phyloP scores from a whole-genome alignment of 2,329 filamentous ascomycete species.

The Sclerotinia glacialis region DNA sequence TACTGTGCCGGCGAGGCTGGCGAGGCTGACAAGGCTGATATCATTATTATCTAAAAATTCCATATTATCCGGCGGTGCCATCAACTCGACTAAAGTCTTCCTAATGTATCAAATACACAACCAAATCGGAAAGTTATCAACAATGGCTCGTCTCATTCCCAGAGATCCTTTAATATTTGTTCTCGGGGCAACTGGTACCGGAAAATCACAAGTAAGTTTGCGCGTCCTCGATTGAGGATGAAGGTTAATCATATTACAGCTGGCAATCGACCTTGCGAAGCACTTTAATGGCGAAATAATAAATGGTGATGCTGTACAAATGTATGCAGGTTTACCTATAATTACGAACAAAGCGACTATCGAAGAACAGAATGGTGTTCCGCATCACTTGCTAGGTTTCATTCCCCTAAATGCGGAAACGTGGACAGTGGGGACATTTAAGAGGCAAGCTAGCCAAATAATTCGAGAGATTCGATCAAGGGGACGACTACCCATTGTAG shows the following conservation, averaged over 20 bases:
- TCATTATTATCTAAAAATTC: background rate
- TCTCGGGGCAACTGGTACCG: constrained; percentile 87
- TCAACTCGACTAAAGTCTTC: background rate
- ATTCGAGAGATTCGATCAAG: constrained; percentile 76
- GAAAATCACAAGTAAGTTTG: constrained; percentile 74
- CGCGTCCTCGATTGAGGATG: background rate
- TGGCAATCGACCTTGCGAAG: constrained; percentile 78
- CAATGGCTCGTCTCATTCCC: constrained; percentile 41
- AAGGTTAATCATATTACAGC: constrained; percentile 30
- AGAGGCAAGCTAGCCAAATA: constrained; percentile 61
- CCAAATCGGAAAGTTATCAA: constrained; percentile 22
- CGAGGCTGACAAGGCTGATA: constrained; percentile 5
- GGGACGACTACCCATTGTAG: constrained; percentile 81
- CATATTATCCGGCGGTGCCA: background rate
- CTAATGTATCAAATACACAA: constrained; percentile 26
- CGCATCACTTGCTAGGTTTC: constrained; percentile 83
- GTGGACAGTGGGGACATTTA: constrained; percentile 81
- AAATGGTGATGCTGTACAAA: constrained; percentile 97
- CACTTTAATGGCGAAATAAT: constrained; percentile 89
- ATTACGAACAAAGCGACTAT: constrained; percentile 89
- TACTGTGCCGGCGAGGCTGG: no score
- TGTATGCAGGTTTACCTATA: constrained; percentile 87
- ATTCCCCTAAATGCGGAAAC: constrained; percentile 73
- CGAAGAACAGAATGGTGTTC: constrained; percentile 73
- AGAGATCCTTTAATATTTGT: constrained; percentile 70